Conservation (phyloP, 495 filamentous ascomycete genomes). For the Trichodelitschia bisporula region DNA sequence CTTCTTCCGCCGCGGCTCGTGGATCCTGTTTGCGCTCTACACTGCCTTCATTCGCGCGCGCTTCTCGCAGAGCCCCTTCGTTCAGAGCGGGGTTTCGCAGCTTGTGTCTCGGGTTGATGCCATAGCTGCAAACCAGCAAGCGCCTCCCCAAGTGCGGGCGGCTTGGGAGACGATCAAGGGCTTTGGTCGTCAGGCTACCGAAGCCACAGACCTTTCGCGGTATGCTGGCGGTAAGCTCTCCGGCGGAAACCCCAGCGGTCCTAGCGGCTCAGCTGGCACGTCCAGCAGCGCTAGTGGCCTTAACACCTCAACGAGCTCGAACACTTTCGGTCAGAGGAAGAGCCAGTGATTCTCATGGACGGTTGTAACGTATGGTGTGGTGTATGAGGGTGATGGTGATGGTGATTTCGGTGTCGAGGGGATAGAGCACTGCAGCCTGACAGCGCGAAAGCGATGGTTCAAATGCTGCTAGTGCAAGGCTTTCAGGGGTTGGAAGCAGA, state of each 20-base stretch:
- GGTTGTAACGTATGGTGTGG: not conserved
- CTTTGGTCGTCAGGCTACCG: slow-evolving; percentile 41
- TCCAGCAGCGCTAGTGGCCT: not conserved
- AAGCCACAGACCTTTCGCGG: slow-evolving; percentile 50
- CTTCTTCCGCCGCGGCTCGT: slow-evolving; percentile 70
- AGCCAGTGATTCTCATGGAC: not conserved
- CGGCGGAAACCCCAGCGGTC: slow-evolving; percentile 31
- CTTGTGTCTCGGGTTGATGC: slow-evolving; percentile 55
- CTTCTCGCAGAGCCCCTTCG: slow-evolving; percentile 74
- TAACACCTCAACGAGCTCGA: not conserved
- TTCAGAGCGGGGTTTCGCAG: slow-evolving; percentile 53
- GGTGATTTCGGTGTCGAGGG: not conserved
- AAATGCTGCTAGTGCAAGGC: too few species aligned
- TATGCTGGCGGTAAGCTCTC: slow-evolving; percentile 31
- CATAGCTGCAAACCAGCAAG: slow-evolving; percentile 60
- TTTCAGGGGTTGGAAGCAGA: too few species aligned
- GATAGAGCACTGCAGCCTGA: too few species aligned
- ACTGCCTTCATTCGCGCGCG: slow-evolving; percentile 78
- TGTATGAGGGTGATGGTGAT: not conserved
- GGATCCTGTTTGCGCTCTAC: slow-evolving; percentile 68
- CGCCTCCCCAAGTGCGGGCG: slow-evolving; percentile 59
- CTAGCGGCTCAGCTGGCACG: not conserved
- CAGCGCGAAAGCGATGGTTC: too few species aligned
- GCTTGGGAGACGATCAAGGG: slow-evolving; percentile 68
- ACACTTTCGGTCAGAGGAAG: not conserved